Evolutionary conservation across 2,329 filamentous ascomycete genomes (phyloP).

Genomic region (Diplodia scrobiculata): DNA sequence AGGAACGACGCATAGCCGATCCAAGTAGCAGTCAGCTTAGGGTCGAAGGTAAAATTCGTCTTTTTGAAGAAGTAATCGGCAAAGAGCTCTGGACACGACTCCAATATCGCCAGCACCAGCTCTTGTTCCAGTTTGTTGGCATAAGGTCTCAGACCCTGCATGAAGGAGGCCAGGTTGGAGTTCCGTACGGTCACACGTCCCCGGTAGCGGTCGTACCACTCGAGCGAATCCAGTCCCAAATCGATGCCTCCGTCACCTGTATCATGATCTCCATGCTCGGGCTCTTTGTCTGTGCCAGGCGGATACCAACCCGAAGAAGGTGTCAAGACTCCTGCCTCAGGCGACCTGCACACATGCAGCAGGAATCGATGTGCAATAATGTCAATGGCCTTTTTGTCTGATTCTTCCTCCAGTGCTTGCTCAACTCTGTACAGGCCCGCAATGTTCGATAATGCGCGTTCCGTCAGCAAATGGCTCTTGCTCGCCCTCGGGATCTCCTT

Average conservation of each 20-base stretch:
- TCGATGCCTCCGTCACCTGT: slow-evolving; percentile 57
- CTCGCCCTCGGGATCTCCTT: slow-evolving; percentile 69
- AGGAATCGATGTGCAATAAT: slow-evolving; percentile 75
- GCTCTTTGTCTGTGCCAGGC: slow-evolving; percentile 63
- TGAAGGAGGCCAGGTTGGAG: slow-evolving; percentile 73
- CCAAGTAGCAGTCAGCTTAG: slow-evolving; percentile 91
- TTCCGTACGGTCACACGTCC: slow-evolving; percentile 76
- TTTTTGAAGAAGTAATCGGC: slow-evolving; percentile 84
- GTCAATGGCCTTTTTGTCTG: slow-evolving; percentile 61
- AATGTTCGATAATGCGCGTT: slow-evolving; percentile 71
- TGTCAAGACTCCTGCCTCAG: slow-evolving; percentile 72
- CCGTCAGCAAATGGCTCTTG: slow-evolving; percentile 76
- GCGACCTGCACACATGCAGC: slow-evolving; percentile 70
- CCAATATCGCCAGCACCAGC: slow-evolving; percentile 77
- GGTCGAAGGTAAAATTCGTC: slow-evolving; percentile 77
- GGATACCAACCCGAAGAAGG: slow-evolving; percentile 84
- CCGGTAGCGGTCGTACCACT: slow-evolving; percentile 68
- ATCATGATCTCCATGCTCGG: slow-evolving; percentile 43
- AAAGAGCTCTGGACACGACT: slow-evolving; percentile 78
- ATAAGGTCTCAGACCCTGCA: slow-evolving; percentile 79
- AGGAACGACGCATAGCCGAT: slow-evolving; percentile 89
- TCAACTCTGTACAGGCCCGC: slow-evolving; percentile 42
- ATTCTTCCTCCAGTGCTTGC: slow-evolving; percentile 51
- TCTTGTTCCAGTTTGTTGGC: slow-evolving; percentile 79
- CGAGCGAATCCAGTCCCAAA: slow-evolving; percentile 68